Conservation (phyloP, 768 basidiomycete genomes). For the Phylloporus sp. region DNA sequence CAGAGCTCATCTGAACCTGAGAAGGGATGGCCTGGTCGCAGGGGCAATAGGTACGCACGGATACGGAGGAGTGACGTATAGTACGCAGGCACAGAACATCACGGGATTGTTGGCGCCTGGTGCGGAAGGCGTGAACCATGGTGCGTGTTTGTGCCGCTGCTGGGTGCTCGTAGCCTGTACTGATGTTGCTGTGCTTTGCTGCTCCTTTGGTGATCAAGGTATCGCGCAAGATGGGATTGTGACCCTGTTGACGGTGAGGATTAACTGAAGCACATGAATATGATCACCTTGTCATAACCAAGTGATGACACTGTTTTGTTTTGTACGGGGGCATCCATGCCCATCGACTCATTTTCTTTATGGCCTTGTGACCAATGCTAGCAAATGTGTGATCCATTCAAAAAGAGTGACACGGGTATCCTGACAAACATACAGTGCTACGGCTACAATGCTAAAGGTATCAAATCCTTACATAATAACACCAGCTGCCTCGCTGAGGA, state of each 20-base stretch:
- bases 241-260: slow-evolving; percentile 51
- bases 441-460: slow-evolving; percentile 18
- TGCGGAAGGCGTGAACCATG: slow-evolving; percentile 48
- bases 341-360: not conserved
- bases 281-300: too few species aligned
- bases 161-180: not conserved
- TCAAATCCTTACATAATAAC: slow-evolving; percentile 21
- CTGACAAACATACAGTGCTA: slow-evolving; percentile 10
- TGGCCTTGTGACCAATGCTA: not conserved
- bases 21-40: slow-evolving; percentile 38
- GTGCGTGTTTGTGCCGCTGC: slow-evolving; percentile 25
- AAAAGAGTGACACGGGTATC: slow-evolving; percentile 13
- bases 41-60: slow-evolving; percentile 36
- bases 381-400: not conserved
- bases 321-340: too few species aligned
- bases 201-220: slow-evolving; percentile 27
- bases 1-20: not conserved
- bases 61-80: slow-evolving; percentile 45
- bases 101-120: slow-evolving; percentile 55
- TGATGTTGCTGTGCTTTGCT: not conserved
- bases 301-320: not conserved
- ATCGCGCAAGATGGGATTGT: slow-evolving; percentile 60
- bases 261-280: slow-evolving; percentile 22
- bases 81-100: slow-evolving; percentile 42
- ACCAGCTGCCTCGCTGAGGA: slow-evolving; percentile 28